A percentile compares a stretch with the other conserved stretches of the same genome.
These are phyloP conservation scores for Aspergillus glaucus DNA, from an alignment of 2,329 filamentous ascomycete genomes.

Conservation along the genomic window DNA sequence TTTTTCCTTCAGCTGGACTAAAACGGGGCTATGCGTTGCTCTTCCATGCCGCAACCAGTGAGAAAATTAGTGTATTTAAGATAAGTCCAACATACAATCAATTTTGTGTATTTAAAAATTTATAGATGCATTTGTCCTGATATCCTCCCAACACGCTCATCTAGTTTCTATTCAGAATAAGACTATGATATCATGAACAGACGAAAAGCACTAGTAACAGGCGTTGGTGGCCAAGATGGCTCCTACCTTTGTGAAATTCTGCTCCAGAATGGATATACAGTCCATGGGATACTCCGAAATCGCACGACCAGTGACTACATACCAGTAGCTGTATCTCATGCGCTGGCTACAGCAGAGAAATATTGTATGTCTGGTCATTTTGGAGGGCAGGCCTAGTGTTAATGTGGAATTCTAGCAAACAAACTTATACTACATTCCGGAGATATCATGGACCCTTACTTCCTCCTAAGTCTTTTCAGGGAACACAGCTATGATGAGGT, in stretches of 20 bases:
- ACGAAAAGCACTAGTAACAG: not conserved
- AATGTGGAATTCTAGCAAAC: not conserved
- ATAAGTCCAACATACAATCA: not conserved
- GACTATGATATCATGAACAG: not conserved
- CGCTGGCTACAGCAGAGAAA: not conserved
- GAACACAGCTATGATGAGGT: not conserved
- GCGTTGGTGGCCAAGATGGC: slow-evolving; percentile 4
- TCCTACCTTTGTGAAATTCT: slow-evolving; percentile 3
- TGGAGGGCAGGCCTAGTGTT: not conserved
- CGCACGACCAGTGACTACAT: not conserved
- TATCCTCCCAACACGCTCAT: not conserved
- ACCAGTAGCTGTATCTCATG: not conserved
- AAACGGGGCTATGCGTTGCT: not conserved
- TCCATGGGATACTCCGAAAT: slow-evolving; percentile 1
- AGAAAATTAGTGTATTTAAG: not conserved
- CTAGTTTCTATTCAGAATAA: slow-evolving; percentile 1
- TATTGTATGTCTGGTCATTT: not conserved
- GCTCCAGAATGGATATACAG: slow-evolving; percentile 1
- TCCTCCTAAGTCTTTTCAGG: not conserved
- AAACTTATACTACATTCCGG: slow-evolving; percentile 1
- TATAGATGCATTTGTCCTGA: not conserved
- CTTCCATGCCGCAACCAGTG: not conserved
- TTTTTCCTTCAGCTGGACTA: not conserved
- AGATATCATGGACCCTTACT: slow-evolving; percentile 1
- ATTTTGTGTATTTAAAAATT: not conserved